Evolutionary conservation across 768 basidiomycete species (phyloP).

Genomic region (Lentinula raphanica): DNA sequence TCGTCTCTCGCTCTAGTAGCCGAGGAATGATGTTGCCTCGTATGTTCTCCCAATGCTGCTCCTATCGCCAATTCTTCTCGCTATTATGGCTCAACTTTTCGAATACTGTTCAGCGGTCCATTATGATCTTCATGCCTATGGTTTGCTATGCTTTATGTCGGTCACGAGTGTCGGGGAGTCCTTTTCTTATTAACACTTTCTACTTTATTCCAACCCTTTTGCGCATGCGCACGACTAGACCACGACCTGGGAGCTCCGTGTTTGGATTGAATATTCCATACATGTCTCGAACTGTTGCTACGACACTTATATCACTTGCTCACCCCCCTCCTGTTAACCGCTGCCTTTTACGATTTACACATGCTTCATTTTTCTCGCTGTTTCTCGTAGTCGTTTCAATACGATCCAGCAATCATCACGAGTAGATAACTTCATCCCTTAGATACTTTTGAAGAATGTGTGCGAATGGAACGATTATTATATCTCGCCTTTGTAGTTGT

Average conservation of each 20-base stretch:
- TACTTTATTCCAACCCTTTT: not conserved
- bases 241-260: not conserved
- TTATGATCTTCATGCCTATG: not conserved
- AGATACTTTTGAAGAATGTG: conserved; percentile 1
- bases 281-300: not conserved
- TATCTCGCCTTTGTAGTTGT: no score
- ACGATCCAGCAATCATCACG: not conserved
- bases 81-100: not conserved
- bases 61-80: not conserved
- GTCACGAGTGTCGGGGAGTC: not conserved
- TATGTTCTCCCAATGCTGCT: not conserved
- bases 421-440: conserved; percentile 6
- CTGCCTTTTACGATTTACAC: conserved; percentile 4
- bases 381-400: not conserved
- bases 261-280: not conserved
- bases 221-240: conserved; percentile 8
- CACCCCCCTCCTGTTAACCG: not conserved
- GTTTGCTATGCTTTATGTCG: not conserved
- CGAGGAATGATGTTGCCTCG: not conserved
- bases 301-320: not conserved
- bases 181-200: not conserved
- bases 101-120: not conserved
- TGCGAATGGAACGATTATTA: conserved; percentile 6
- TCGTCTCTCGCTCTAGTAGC: conserved; percentile 4
- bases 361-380: not conserved